Conservation (phyloP, 2,329 filamentous ascomycete species). For the Colletotrichum spaethianum region DNA sequence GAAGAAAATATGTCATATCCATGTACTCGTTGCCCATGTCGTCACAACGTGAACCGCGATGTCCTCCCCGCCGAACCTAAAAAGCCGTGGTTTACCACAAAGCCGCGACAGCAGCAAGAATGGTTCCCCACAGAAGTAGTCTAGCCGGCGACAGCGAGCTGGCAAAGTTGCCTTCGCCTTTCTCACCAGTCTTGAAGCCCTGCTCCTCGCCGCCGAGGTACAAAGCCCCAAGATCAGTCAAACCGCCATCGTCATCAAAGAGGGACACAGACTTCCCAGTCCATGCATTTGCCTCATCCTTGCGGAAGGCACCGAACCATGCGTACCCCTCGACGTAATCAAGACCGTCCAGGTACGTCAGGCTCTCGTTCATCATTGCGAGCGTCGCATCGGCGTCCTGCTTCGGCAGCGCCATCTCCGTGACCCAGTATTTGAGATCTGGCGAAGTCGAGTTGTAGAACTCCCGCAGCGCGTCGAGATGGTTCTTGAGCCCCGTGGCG, state of each 20-base stretch:
- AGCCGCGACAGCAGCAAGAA: not conserved
- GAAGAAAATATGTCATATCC: not conserved
- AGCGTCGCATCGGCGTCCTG: slow-evolving; percentile 50
- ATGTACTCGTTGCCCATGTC: not conserved
- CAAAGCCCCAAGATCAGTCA: slow-evolving; percentile 55
- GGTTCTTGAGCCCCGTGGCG: slow-evolving; percentile 52
- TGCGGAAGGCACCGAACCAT: slow-evolving; percentile 58
- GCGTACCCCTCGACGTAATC: slow-evolving; percentile 55
- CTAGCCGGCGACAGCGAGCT: not conserved
- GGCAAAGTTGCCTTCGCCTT: slow-evolving; percentile 26
- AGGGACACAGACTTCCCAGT: slow-evolving; percentile 56
- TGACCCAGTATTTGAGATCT: slow-evolving; percentile 54
- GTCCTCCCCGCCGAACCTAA: too few species aligned
- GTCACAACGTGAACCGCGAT: too few species aligned
- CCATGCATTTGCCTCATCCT: slow-evolving; percentile 55
- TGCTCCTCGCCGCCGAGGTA: slow-evolving; percentile 56
- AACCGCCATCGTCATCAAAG: slow-evolving; percentile 53
- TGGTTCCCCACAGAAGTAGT: not conserved
- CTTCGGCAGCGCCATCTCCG: slow-evolving; percentile 57
- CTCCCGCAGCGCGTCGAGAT: slow-evolving; percentile 52
- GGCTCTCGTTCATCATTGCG: slow-evolving; percentile 57
- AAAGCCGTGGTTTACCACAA: not conserved
- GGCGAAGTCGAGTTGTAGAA: slow-evolving; percentile 51
- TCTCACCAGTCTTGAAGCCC: slow-evolving; percentile 53
- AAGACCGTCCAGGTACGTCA: slow-evolving; percentile 51